Conservation (phyloP, 192 early-diverging fungal species). For the Linnemannia exigua region DNA sequence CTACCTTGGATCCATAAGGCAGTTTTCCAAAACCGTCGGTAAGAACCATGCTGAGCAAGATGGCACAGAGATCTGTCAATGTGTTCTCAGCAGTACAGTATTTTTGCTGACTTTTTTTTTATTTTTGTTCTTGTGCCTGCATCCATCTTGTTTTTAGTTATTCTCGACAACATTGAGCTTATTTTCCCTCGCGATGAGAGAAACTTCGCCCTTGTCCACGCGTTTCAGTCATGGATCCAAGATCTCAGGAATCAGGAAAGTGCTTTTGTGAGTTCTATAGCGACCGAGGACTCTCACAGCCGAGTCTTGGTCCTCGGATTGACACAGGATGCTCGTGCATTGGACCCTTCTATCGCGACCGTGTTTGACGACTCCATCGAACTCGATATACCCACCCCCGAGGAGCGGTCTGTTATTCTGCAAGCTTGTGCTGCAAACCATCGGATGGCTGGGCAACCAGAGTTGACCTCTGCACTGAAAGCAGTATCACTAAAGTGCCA, state of each 20-base stretch:
- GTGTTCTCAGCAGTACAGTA: not conserved
- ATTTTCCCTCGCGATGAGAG: slow-evolving; percentile 59
- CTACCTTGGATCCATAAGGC: slow-evolving; percentile 27
- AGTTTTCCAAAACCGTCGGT: slow-evolving; percentile 19
- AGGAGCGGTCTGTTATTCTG: slow-evolving; percentile 62
- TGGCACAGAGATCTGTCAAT: too few species aligned
- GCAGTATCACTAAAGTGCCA: slow-evolving; percentile 61
- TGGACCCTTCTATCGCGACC: slow-evolving; percentile 30
- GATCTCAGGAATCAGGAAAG: slow-evolving; percentile 16
- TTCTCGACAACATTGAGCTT: slow-evolving; percentile 68
- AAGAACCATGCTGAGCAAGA: not conserved
- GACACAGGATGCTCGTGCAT: slow-evolving; percentile 19
- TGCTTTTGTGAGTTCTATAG: not conserved
- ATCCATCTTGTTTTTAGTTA: slow-evolving; percentile 35
- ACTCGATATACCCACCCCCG: slow-evolving; percentile 66
- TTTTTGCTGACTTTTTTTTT: not conserved
- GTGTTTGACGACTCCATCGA: slow-evolving; percentile 60
- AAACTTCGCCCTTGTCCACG: slow-evolving; percentile 32
- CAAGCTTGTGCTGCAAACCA: slow-evolving; percentile 31
- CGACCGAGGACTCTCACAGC: not conserved
- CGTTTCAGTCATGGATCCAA: slow-evolving; percentile 35
- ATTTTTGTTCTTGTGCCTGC: not conserved
- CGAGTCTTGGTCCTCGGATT: slow-evolving; percentile 24
- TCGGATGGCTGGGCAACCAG: not conserved
- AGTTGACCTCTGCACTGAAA: slow-evolving; percentile 18